These are phyloP conservation scores for Senna siamea DNA, from an alignment of 306 rosid species.

Conservation along the genomic window DNA sequence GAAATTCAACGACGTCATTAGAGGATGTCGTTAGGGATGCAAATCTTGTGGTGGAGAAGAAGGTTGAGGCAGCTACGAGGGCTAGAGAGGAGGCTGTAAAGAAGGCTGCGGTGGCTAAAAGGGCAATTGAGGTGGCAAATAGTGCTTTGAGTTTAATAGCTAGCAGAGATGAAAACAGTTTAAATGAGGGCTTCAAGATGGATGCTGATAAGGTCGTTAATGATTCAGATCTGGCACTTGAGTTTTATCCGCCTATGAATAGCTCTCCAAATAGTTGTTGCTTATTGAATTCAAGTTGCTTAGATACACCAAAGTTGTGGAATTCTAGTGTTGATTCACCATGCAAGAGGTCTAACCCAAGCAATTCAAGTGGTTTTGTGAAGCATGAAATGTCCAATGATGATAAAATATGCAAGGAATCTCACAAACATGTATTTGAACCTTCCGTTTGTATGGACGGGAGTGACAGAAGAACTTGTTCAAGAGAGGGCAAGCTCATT, in stretches of 20 bases:
- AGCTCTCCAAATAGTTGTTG: constrained; percentile 47
- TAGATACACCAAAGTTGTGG: constrained; percentile 33
- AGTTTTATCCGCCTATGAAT: constrained; percentile 49
- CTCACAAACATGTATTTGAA: constrained; percentile 31
- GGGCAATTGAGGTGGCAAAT: constrained; percentile 47
- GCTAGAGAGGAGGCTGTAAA: constrained; percentile 46
- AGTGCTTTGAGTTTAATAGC: constrained; percentile 46
- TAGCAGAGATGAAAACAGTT: constrained; percentile 30
- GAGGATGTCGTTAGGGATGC: constrained; percentile 52
- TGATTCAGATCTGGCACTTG: constrained; percentile 46
- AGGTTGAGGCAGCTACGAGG: constrained; percentile 49
- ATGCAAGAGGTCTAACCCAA: constrained; percentile 26
- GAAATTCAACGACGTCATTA: constrained; percentile 36
- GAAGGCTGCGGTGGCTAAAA: constrained; percentile 45
- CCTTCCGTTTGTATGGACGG: constrained; percentile 40
- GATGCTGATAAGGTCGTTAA: constrained; percentile 43
- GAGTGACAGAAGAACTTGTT: constrained; percentile 35
- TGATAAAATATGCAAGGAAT: constrained; percentile 19
- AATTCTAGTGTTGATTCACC: constrained; percentile 36
- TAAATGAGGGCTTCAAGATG: constrained; percentile 28
- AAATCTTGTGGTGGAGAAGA: constrained; percentile 42
- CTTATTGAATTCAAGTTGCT: constrained; percentile 43
- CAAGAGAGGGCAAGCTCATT: constrained; percentile 27
- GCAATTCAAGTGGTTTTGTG: constrained; percentile 30
- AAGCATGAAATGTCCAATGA: constrained; percentile 32